phyloP scores from a whole-genome alignment of 2,329 filamentous ascomycete genomes.

The Colletotrichum zoysiae region DNA sequence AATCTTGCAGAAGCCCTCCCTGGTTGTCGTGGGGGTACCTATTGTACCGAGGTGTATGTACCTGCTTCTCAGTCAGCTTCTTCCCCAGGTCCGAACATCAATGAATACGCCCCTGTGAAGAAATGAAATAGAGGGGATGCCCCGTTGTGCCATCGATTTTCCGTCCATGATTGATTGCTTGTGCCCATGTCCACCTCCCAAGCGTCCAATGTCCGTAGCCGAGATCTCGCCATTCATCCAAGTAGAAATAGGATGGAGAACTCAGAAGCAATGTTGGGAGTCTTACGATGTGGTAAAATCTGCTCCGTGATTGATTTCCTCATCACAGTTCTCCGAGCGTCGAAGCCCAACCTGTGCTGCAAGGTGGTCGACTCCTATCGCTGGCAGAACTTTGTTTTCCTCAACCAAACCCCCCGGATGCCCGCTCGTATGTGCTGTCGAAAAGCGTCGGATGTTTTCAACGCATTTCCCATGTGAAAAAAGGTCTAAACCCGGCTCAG shows the following conservation, averaged over 20 bases:
- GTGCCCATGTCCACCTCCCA: neutral
- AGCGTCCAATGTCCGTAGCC: neutral
- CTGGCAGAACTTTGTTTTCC: too few species aligned
- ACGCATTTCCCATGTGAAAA: too few species aligned
- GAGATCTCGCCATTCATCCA: too few species aligned
- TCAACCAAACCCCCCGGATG: neutral
- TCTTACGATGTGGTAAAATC: neutral
- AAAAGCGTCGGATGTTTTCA: too few species aligned
- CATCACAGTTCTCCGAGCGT: slow-evolving; percentile 2
- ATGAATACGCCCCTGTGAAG: neutral
- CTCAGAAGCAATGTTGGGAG: neutral
- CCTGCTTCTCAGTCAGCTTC: too few species aligned
- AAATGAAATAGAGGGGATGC: neutral
- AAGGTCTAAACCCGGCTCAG: too few species aligned
- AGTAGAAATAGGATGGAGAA: neutral
- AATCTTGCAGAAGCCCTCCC: too few species aligned
- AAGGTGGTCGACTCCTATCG: too few species aligned
- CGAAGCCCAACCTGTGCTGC: neutral
- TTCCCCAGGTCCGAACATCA: too few species aligned
- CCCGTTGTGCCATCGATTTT: too few species aligned
- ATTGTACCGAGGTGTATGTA: too few species aligned
- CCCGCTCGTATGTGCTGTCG: neutral
- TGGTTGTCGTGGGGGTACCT: fast-evolving
- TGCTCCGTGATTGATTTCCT: neutral
- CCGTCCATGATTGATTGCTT: neutral